phyloP scores from a whole-genome alignment of 1,284 basidiomycete genomes.

The Filobasidium uniguttulatum region DNA sequence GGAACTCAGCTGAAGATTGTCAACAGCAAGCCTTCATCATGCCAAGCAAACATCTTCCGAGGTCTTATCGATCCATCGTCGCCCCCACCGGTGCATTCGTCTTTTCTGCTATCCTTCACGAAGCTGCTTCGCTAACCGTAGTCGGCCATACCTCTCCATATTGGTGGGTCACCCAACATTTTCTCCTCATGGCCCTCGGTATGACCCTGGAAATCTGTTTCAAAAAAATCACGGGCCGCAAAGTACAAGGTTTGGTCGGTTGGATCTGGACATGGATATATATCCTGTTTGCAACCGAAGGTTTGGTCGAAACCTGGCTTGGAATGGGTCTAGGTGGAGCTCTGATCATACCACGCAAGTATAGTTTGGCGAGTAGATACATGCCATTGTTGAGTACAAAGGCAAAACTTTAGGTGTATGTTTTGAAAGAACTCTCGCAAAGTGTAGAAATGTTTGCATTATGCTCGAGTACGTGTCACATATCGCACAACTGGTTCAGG shows the following conservation, averaged over 20 bases:
- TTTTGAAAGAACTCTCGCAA: too few species aligned
- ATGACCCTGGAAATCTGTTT: conserved; percentile 25
- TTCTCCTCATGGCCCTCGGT: conserved; percentile 25
- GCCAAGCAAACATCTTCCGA: conserved; percentile 16
- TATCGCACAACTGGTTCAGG: too few species aligned
- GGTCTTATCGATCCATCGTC: conserved; percentile 19
- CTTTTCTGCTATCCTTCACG: conserved; percentile 30
- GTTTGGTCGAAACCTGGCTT: conserved; percentile 25
- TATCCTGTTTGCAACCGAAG: conserved; percentile 19
- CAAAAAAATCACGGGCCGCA: conserved; percentile 22
- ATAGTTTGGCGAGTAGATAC: conserved; percentile 1
- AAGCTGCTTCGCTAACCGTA: conserved; percentile 27
- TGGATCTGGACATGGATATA: conserved; percentile 28
- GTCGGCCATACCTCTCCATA: conserved; percentile 22
- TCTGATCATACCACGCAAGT: conserved; percentile 4
- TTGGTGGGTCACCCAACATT: conserved; percentile 22
- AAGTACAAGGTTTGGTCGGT: conserved; percentile 27
- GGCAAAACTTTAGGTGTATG: too few species aligned
- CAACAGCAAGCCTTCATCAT: conserved; percentile 21
- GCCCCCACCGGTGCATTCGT: conserved; percentile 25
- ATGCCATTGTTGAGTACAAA: too few species aligned
- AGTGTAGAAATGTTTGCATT: too few species aligned
- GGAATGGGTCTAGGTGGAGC: conserved; percentile 25
- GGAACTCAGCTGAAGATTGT: not conserved
- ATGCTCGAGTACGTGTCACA: too few species aligned